Base-by-base conservation (phyloP, 2,329 filamentous ascomycete species). In the Alternaria rosae region DNA sequence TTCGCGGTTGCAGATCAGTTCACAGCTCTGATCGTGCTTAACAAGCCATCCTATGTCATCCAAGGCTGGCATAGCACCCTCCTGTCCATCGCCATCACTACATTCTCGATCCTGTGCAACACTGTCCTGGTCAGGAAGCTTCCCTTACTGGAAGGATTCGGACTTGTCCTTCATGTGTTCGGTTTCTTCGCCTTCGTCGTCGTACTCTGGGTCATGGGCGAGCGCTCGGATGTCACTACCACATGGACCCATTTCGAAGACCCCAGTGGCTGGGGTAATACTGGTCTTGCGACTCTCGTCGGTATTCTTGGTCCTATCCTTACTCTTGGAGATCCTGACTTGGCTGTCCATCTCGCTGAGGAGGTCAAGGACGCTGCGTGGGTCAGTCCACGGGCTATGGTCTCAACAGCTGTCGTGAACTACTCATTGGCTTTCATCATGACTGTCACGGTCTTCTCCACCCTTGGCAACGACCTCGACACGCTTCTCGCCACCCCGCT, bases 151-250 rank as follows among this genome's bases (percentile, higher is more conserved):
- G 67, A 73, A 51, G 57, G 64, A 5, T 41, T 70, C 10, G 76
- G 82, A 13, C 69, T 85, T 5, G 72, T 82, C 10, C 55, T 86
- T 5, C 84, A 86, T 55, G 70, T 85, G n/a, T 67, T 81, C n/a
- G 84, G 83, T 1, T 83, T 85, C 65, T 82, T 86, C 62, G 82
- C 79, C 4, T 79, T 85, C 59, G 62, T 85, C 11, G 79, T 84
- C 1, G 61, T 66, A 3, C 57, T 73, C 3, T 68, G 65, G 68
- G 62, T 66, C 5, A 63, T 72, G 51, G 70, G 60, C 3, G 76
- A 80, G 1, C 77, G 76, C 17, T 73, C 74, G 10, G 67, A 75
- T 6, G 65, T 79, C 0, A 60, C 75, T 9, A 74, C 76, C 1
- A 82, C 83, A 2, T 84, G 85, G 59, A 79, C 80, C 6, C 63